Base-by-base conservation (phyloP, 2,329 filamentous ascomycete genomes). In the Apiospora hydei region DNA sequence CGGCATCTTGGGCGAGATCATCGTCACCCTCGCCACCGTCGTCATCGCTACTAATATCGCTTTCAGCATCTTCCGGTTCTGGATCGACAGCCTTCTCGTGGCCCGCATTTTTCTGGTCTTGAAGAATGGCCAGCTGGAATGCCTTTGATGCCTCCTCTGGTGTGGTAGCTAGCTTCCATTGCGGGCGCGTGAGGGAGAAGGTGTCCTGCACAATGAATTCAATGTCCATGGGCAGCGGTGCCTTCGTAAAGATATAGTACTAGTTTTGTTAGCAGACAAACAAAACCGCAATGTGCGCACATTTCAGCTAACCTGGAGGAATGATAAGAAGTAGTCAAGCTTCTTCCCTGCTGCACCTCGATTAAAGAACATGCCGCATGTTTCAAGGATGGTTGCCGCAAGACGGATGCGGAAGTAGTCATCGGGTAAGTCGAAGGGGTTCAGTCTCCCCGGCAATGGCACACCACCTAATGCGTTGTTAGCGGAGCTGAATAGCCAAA, bases 191-290 rank as follows among this genome's bases (percentile, higher is more conserved):
- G 46, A 95, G 84, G 38, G 92, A 91, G 82, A 93, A 98, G 0
- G 94, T 95, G 81, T 99, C 96, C 81, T 98, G 95, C 8, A 99
- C 90, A 66, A 98, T 91, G 80, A 99, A 99, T 72, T 99, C 96
- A 67, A 98, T 94, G 76, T 99, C 96, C 94, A 99, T 97, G 0
- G 97, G 96, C 51, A 98, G 83, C 0, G 93, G 88, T 26, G 96
- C 91, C 83, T 99, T 99, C 26, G 94, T 95, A 78, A 93, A 91
- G 76, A 98, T 92, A 82, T 99, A 99, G 82, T 98, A 98, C 89
- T 94, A 75, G 68, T n/a, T 73, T 67, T 71, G 74, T 77, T 67
- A 78, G 74, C 61, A 67, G 66, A 34, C n/a, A 66, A 16, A 34
- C 43, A 69, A 69, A 34, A 14, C 38, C 49, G 4, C 14, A 14